These are phyloP conservation scores for Cladobotryum mycophilum DNA, from an alignment of 2,329 filamentous ascomycete genomes.

Conservation along the genomic window DNA sequence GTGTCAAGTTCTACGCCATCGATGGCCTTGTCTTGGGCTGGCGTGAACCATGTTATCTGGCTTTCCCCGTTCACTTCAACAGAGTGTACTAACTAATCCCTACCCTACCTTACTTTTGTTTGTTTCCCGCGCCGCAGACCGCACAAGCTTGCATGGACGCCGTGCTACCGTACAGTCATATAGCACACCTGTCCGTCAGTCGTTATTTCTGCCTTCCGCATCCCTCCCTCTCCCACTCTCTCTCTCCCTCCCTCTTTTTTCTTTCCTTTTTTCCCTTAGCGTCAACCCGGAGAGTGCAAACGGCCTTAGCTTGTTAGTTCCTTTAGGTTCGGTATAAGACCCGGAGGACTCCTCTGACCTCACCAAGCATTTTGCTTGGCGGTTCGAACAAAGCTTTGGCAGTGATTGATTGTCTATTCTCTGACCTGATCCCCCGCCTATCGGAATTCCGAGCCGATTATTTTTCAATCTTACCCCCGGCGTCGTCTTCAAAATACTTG, in stretches of 20 bases:
- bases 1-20: constrained; percentile 4
- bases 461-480: not conserved
- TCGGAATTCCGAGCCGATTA: not conserved
- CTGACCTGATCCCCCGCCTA: constrained; percentile 4
- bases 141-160: not conserved
- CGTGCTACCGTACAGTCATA: not conserved
- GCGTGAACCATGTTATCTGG: not conserved
- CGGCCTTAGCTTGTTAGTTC: constrained; percentile 6
- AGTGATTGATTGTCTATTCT: constrained; percentile 2
- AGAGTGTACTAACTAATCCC: not conserved
- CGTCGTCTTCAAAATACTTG: not conserved
- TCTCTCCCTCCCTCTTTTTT: not conserved
- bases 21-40: not conserved
- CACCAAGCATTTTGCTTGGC: constrained; percentile 4
- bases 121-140: not conserved
- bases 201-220: not conserved
- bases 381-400: constrained; percentile 4
- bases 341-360: constrained; percentile 9
- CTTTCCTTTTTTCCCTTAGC: constrained; percentile 1
- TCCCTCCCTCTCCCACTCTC: not conserved
- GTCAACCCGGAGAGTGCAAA: constrained; percentile 4
- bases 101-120: not conserved
- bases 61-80: not conserved
- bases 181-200: constrained; percentile 1
- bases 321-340: constrained; percentile 11